Percentiles rank a stretch among this genome's conserved stretches.
Evolutionary conservation across 441 rosid species (phyloP).

Genomic region (Brassica hybrid): DNA sequence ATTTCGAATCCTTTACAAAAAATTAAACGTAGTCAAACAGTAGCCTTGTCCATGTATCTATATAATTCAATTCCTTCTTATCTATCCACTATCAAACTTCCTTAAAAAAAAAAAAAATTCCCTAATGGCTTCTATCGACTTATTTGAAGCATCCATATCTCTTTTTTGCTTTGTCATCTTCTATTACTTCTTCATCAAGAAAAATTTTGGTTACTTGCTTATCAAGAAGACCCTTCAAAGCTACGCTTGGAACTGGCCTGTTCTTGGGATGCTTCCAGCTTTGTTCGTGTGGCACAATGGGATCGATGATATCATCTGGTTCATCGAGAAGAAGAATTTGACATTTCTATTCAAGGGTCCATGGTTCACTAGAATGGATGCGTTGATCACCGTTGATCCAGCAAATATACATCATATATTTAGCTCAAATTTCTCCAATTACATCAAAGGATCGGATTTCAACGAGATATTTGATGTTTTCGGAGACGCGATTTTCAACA

Average conservation of each 20-base stretch:
- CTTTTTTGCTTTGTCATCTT: not conserved
- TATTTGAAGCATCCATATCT: not conserved
- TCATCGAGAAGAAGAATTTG: not conserved
- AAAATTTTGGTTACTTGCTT: not conserved
- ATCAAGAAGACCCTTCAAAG: not conserved
- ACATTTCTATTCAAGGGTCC: not conserved
- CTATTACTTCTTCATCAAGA: not conserved
- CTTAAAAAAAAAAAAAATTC: not conserved
- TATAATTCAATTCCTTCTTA: not conserved
- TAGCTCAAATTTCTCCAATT: not conserved
- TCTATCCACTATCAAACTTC: not conserved
- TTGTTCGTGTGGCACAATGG: not conserved
- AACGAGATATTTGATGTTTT: not conserved
- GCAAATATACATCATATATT: not conserved
- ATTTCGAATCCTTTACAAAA: not conserved
- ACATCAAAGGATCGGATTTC: not conserved
- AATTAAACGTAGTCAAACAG: not conserved
- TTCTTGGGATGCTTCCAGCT: not conserved
- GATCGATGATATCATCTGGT: not conserved
- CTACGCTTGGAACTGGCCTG: not conserved
- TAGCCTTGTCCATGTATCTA: not conserved
- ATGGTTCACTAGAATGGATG: not conserved
- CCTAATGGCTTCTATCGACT: not conserved
- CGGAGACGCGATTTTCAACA: not conserved
- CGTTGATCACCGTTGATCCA: not conserved